Evolutionary conservation across 2,329 filamentous ascomycete species (phyloP).

Genomic region (Trichoderma guizhouense): DNA sequence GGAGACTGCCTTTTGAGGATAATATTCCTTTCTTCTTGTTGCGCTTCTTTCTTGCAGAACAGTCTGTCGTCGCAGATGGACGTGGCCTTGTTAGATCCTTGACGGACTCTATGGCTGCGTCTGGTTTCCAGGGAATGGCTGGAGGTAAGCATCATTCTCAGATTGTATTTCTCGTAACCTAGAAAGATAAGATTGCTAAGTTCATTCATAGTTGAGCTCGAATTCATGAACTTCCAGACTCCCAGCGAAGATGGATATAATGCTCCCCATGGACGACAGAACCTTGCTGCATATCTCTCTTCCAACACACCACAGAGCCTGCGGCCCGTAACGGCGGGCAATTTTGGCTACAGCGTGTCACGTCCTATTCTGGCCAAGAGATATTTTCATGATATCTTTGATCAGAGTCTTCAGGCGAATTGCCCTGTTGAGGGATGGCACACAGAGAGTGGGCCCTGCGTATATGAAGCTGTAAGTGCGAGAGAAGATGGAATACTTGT

Average conservation of each 20-base stretch:
- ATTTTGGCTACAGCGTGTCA: neutral
- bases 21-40: neutral
- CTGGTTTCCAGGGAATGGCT: neutral
- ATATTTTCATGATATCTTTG: neutral
- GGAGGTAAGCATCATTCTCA: neutral
- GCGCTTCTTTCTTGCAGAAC: neutral
- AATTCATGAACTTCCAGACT: neutral
- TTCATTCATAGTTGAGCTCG: neutral
- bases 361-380: neutral
- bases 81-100: neutral
- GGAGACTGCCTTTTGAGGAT: neutral
- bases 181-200: neutral
- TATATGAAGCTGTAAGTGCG: too few species aligned
- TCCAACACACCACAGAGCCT: neutral
- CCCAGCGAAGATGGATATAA: neutral
- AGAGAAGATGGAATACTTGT: too few species aligned
- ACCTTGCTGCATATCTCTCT: neutral
- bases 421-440: too few species aligned
- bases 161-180: too few species aligned
- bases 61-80: neutral
- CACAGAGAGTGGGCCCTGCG: too few species aligned
- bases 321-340: neutral
- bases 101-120: neutral
- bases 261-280: neutral
- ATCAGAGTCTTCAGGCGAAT: neutral